Evolutionary conservation across 1,139 yeast genomes (phyloP), one percentile per base, ranked within the genome.

Genomic region (Lodderomyces metapsilosis): DNA sequence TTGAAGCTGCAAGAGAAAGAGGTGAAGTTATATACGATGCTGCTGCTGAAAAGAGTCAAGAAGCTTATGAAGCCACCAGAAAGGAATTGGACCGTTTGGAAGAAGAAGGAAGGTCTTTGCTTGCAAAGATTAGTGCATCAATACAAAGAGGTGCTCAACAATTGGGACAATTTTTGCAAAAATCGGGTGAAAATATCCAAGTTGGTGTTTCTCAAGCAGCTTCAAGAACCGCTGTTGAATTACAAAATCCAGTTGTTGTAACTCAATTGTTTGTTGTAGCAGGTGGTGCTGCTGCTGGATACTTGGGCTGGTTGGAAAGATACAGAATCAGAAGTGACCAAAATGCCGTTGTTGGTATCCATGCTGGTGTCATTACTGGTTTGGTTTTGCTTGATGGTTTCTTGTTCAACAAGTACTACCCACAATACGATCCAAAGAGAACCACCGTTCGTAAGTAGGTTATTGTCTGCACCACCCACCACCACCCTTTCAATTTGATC

Each of bases 231-330:
- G 44, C 50, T n/a, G 58, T 58, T 39, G 82, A 78, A 56, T 65
- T 81, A 49, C 71, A 79, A 56, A 80, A 82, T 64, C 88, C 88
- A 1, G 84, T 77, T 12, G 84, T 82, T 39, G 62, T 77, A 17
- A 61, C 76, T 30, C 85, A 81, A 59, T 59, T 73, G 2, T 64
- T 78, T 34, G 71, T 79, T 38, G 74, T 78, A 23, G 57, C 74
- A n/a, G 69, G 77, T 38, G 76, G 78, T 7, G 57, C 71, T 30
- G 67, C 74, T 25, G 79, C 78, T 8, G 71, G 77, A 20, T 67
- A 76, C 52, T 63, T 66, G 45, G 80, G 75, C 17, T 76, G 74
- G 56, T 66, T 76, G 47, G 82, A 80, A 54, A 75, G 82, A 61
- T 70, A 72, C 54, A 69, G 74, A 54, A 68, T 74, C 51, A 65